Evolutionary conservation across 768 basidiomycete species (phyloP).

Genomic region (Lentinula boryana): DNA sequence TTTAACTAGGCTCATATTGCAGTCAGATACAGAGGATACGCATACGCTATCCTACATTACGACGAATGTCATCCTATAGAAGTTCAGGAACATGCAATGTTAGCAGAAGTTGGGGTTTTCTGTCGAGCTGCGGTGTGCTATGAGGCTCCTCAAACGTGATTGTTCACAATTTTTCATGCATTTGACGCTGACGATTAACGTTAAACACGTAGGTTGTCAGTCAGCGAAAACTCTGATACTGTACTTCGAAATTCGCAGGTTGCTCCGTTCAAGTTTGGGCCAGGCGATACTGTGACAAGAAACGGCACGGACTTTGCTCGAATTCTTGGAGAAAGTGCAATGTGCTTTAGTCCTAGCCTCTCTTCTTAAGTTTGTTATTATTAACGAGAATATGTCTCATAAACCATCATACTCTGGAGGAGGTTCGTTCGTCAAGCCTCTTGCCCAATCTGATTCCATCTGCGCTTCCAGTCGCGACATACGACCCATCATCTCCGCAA

Average conservation of each 20-base stretch:
- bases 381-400: neutral
- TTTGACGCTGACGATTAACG: neutral
- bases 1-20: neutral
- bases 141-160: neutral
- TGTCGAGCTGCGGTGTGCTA: neutral
- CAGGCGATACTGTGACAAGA: neutral
- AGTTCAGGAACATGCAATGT: neutral
- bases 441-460: neutral
- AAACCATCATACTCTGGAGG: neutral
- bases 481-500: conserved; percentile 25
- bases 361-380: neutral
- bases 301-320: neutral
- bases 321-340: neutral
- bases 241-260: neutral
- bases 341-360: neutral
- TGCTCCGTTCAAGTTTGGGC: neutral
- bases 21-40: neutral
- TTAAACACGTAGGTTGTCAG: neutral
- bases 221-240: neutral
- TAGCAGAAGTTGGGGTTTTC: neutral
- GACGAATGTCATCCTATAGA: neutral
- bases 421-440: neutral
- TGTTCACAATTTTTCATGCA: neutral
- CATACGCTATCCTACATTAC: neutral
- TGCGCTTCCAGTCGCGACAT: conserved; percentile 15